A percentile compares a stretch with the other conserved stretches of the same genome.
Conservation (phyloP, 306 rosid genomes). For the Trifolium pratense region DNA sequence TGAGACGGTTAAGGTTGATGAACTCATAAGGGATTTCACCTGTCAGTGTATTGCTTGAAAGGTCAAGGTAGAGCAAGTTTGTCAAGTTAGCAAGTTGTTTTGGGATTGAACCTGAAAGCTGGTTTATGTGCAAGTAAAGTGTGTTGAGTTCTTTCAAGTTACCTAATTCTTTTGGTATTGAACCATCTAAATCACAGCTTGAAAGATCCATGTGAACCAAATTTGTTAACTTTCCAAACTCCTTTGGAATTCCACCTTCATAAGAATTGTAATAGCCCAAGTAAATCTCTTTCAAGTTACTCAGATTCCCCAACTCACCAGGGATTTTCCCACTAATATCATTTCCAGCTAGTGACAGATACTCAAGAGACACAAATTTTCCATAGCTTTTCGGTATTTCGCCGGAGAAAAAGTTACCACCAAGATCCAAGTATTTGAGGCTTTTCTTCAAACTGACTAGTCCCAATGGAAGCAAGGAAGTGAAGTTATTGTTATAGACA, state of each 20-base stretch:
- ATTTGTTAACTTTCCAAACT: conserved; percentile 65
- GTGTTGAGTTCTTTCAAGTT: conserved; percentile 66
- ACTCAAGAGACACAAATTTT: conserved; percentile 55
- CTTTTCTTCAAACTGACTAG: conserved; percentile 49
- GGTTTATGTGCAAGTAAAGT: conserved; percentile 72
- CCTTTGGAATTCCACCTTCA: conserved; percentile 81
- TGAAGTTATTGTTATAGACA: conserved; percentile 81
- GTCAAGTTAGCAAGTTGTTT: conserved; percentile 73
- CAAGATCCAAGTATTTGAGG: conserved; percentile 74
- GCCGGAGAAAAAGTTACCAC: conserved; percentile 76
- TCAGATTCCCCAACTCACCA: conserved; percentile 74
- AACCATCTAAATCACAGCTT: conserved; percentile 68
- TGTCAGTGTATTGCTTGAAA: conserved; percentile 73
- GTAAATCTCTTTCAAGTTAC: conserved; percentile 62
- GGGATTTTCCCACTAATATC: conserved; percentile 75
- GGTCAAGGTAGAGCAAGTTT: conserved; percentile 62
- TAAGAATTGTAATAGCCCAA: conserved; percentile 77
- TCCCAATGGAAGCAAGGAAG: conserved; percentile 65
- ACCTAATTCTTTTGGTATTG: conserved; percentile 75
- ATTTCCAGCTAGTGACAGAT: conserved; percentile 79
- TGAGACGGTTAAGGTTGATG: conserved; percentile 58
- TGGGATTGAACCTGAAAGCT: conserved; percentile 74
- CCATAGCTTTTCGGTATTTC: conserved; percentile 71
- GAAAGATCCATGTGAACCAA: conserved; percentile 76
- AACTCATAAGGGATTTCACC: conserved; percentile 90